Percentiles rank a stretch among this genome's conserved stretches.
phyloP scores from a whole-genome alignment of 352 stramenopile species.

The Phytophthora rubi region DNA sequence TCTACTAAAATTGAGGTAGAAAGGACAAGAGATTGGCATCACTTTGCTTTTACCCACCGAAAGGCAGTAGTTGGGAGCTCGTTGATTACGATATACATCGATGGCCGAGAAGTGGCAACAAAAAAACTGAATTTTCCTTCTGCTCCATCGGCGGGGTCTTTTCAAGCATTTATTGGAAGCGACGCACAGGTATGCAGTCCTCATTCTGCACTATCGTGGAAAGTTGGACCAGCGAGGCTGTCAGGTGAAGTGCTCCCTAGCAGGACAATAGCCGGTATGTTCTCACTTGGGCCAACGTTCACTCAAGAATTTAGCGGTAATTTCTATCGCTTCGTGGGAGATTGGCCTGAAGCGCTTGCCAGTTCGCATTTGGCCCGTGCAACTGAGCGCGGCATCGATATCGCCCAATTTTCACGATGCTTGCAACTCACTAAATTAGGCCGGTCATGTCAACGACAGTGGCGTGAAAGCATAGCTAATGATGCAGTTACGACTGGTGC shows the following conservation, averaged over 20 bases:
- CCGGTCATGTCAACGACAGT: slow-evolving; percentile 53
- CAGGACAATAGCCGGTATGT: slow-evolving; percentile 62
- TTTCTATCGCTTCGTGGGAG: slow-evolving; percentile 63
- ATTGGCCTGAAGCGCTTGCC: slow-evolving; percentile 75
- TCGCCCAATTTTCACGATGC: slow-evolving; percentile 49
- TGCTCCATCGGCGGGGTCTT: slow-evolving; percentile 41
- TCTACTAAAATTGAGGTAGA: slow-evolving; percentile 6
- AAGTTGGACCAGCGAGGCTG: slow-evolving; percentile 69
- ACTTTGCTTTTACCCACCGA: slow-evolving; percentile 74
- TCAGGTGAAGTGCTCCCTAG: slow-evolving; percentile 60
- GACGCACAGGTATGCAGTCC: slow-evolving; percentile 75
- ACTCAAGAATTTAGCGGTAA: slow-evolving; percentile 68
- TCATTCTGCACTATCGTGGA: slow-evolving; percentile 71
- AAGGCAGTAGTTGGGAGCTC: slow-evolving; percentile 79
- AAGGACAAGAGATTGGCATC: slow-evolving; percentile 67
- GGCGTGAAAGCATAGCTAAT: slow-evolving; percentile 37
- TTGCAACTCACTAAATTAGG: slow-evolving; percentile 55
- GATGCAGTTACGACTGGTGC: slow-evolving; percentile 21
- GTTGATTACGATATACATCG: slow-evolving; percentile 74
- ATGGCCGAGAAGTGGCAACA: slow-evolving; percentile 70
- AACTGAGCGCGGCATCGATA: slow-evolving; percentile 65
- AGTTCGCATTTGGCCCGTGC: slow-evolving; percentile 62
- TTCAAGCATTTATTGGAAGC: slow-evolving; percentile 78
- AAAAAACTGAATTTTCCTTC: slow-evolving; percentile 82
- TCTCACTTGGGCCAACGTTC: slow-evolving; percentile 70